A percentile compares a stretch with the other conserved stretches of the same genome.
These are phyloP conservation scores for Plasmodium chabaudi DNA, from an alignment of 169 alveolate species.

Conservation along the genomic window DNA sequence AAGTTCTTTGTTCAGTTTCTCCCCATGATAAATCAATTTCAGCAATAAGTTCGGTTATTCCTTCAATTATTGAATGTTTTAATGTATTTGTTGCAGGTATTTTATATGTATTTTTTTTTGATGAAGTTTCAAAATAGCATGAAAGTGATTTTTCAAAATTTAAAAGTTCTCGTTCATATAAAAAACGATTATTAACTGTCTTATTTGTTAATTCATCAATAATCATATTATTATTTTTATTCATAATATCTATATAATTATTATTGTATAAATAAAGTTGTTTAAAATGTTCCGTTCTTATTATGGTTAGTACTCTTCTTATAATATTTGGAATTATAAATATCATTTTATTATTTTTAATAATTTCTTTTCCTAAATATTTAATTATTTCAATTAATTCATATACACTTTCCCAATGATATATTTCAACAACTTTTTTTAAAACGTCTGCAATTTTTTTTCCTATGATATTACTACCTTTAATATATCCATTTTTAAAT, in stretches of 20 bases:
- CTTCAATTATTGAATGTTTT: slow-evolving; percentile 74
- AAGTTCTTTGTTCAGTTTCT: slow-evolving; percentile 75
- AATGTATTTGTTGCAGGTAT: slow-evolving; percentile 71
- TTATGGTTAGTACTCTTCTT: slow-evolving; percentile 67
- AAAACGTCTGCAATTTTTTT: slow-evolving; percentile 68
- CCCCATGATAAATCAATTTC: slow-evolving; percentile 72
- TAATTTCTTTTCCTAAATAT: slow-evolving; percentile 72
- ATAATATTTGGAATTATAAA: slow-evolving; percentile 61
- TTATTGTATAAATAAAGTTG: slow-evolving; percentile 65
- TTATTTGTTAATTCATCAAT: slow-evolving; percentile 23
- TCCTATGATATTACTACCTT: slow-evolving; percentile 63
- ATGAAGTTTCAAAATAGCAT: slow-evolving; percentile 46
- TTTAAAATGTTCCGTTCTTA: slow-evolving; percentile 67
- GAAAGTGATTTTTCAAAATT: slow-evolving; percentile 62
- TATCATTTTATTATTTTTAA: slow-evolving; percentile 63
- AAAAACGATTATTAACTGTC: slow-evolving; percentile 9
- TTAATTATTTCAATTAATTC: slow-evolving; percentile 72
- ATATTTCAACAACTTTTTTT: slow-evolving; percentile 65
- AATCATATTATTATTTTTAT: slow-evolving; percentile 39
- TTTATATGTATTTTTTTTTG: slow-evolving; percentile 41
- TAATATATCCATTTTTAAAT: slow-evolving; percentile 58
- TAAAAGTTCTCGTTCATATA: slow-evolving; percentile 60
- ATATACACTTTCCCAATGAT: slow-evolving; percentile 59
- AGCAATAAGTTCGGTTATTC: slow-evolving; percentile 55
- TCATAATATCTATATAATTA: slow-evolving; percentile 61